Evolutionary conservation across 2,329 filamentous ascomycete species (phyloP).

Genomic region (Ceratocystis diversiconidia): DNA sequence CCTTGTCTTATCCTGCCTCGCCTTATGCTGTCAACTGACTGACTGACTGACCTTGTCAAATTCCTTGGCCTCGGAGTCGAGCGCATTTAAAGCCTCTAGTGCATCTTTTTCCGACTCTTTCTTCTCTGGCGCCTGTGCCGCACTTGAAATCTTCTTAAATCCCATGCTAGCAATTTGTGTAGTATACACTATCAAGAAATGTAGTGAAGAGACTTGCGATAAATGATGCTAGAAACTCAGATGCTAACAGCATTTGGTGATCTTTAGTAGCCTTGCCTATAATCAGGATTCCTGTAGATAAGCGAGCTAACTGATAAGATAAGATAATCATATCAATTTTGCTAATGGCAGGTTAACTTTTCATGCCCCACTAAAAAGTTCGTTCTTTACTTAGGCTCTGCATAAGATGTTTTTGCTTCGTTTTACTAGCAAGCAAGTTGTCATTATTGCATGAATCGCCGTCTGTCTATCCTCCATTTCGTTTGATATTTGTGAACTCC

Average conservation of each 20-base stretch:
- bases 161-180: conserved; percentile 8
- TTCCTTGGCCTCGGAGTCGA: conserved; percentile 76
- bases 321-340: not conserved
- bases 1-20: not conserved
- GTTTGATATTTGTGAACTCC: not conserved
- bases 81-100: conserved; percentile 57
- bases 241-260: not conserved
- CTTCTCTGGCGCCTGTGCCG: conserved; percentile 23
- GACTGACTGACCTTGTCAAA: conserved; percentile 60
- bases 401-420: no score
- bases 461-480: not conserved
- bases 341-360: conserved; percentile 2
- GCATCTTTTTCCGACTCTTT: conserved; percentile 38
- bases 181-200: not conserved
- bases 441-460: not conserved
- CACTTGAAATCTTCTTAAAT: conserved; percentile 22
- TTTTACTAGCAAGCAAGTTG: conserved; percentile 1
- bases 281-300: conserved; percentile 9
- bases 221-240: not conserved
- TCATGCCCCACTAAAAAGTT: conserved; percentile 10
- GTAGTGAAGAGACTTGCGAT: not conserved
- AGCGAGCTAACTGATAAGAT: conserved; percentile 5
- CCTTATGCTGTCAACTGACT: not conserved
- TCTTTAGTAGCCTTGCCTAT: not conserved
- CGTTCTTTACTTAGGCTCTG: conserved; percentile 9